Evolutionary conservation across 352 stramenopile species (phyloP).

Genomic region (Hyaloperonospora arabidopsidis): DNA sequence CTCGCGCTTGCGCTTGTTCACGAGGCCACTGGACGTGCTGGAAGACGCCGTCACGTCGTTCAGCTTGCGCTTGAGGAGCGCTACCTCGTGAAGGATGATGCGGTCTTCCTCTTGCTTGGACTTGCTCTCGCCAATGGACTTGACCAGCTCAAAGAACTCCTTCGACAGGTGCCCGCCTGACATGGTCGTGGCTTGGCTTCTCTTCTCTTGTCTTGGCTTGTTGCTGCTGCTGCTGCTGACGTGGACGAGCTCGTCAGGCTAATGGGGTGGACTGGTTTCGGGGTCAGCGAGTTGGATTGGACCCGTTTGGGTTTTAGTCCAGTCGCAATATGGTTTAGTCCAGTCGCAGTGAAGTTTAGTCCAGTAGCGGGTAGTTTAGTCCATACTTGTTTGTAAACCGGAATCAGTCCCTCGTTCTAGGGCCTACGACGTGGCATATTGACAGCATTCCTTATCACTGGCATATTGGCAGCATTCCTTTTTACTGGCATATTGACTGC

Average conservation of each 20-base stretch:
- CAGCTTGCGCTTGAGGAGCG: conserved; percentile 94
- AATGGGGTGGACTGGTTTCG: too few relatives aligned
- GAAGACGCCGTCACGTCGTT: conserved; percentile 75
- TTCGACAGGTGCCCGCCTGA: conserved; percentile 87
- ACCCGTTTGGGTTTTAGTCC: too few relatives aligned
- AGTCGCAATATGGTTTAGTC: too few relatives aligned
- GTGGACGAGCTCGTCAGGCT: conserved; percentile 1
- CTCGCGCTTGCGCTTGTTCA: conserved; percentile 97
- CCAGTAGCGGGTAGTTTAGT: too few relatives aligned
- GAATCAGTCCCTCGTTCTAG: conserved; percentile 7
- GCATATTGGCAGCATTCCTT: conserved; percentile 9
- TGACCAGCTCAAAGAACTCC: conserved; percentile 99
- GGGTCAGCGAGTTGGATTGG: too few relatives aligned
- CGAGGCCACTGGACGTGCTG: conserved; percentile 59
- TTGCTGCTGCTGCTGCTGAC: neutral
- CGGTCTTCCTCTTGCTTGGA: conserved; percentile 99
- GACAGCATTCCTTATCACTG: neutral
- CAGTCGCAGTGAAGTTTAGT: too few relatives aligned
- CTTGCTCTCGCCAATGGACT: conserved; percentile 99
- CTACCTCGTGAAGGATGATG: conserved; percentile 96
- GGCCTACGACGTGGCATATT: conserved; percentile 8
- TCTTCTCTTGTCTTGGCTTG: neutral
- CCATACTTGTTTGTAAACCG: too few relatives aligned
- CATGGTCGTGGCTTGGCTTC: conserved; percentile 30
- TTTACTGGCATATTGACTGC: conserved; percentile 4